Evolutionary conservation across 1,284 basidiomycete genomes (phyloP), one percentile per base, ranked within the genome.

Genomic region (Apiotrichum siamense): DNA sequence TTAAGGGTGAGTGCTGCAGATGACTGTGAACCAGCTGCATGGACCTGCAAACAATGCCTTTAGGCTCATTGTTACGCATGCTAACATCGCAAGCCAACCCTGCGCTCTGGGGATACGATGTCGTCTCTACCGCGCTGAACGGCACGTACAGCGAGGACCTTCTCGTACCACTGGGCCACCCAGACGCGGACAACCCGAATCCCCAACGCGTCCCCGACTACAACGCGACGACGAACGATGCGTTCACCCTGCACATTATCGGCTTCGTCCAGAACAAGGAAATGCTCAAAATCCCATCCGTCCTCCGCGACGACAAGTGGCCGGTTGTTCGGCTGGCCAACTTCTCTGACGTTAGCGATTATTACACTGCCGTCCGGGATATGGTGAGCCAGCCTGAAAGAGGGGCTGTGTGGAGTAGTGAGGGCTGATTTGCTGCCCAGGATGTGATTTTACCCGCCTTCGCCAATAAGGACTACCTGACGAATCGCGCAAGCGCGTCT

Each of bases 211-310:
- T 33, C 21, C 15, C 31, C 5, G 42, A 44, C 42, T 44, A 33
- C 42, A 33, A 4, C 20, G 20, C 13, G 11, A n/a, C n/a, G n/a
- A 24, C 20, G 15, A 44, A 23, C 31, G 43, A 50, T 11, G 26
- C 43, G 10, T 50, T 50, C 43, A 50, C 43, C n/a, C 49, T 50
- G 3, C 42, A 50, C 29, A 13, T 50, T 13, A 45, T 46, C 17
- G 49, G 49, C 3, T 15, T 12, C 10, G 27, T 13, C 24, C 20
- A 31, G 7, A 15, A 23, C n/a, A n/a, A n/a, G n/a, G n/a, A n/a
- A n/a, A n/a, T n/a, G 7, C 42, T 23, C 12, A 9, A 3, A 10
- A 25, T 36, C 24, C 44, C 44, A 2, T 4, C 23, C 10, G 17
- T 45, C 9, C 24, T 45, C 10, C n/a, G 12, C 13, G 44, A 45